These are phyloP conservation scores for Porcisia deanei DNA, from an alignment of 208 protist genomes.

Conservation along the genomic window DNA sequence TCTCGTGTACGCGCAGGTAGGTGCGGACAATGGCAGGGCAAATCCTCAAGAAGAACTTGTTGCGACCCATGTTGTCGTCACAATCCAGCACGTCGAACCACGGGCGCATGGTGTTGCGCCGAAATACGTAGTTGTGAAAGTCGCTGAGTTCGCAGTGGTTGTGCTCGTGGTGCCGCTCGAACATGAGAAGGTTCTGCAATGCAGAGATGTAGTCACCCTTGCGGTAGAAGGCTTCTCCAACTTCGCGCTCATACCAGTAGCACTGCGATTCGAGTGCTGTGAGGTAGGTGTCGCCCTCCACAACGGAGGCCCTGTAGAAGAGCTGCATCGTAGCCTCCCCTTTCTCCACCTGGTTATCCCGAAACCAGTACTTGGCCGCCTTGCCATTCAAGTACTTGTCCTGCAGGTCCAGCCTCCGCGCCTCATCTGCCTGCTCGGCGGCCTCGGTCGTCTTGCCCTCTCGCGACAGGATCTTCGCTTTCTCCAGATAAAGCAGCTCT, in stretches of 20 bases:
- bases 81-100: conserved; percentile 93
- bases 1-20: conserved; percentile 76
- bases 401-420: conserved; percentile 94
- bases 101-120: conserved; percentile 94
- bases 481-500: conserved; percentile 92
- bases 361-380: conserved; percentile 91
- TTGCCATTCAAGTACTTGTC: conserved; percentile 97
- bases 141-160: conserved; percentile 96
- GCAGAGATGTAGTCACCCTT: conserved; percentile 86
- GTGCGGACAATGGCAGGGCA: conserved; percentile 73
- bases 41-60: conserved; percentile 81
- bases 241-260: conserved; percentile 96
- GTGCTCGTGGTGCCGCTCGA: conserved; percentile 93
- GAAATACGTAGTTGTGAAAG: conserved; percentile 97
- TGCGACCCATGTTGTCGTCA: conserved; percentile 70
- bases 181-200: conserved; percentile 90
- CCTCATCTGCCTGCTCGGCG: conserved; percentile 78
- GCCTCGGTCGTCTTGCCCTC: conserved; percentile 84
- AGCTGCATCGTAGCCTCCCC: conserved; percentile 89
- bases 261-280: conserved; percentile 95
- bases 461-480: conserved; percentile 84
- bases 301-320: conserved; percentile 81
- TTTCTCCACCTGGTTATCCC: conserved; percentile 78
- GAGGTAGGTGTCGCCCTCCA: conserved; percentile 68
- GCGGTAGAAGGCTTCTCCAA: conserved; percentile 86